Conservation (phyloP, 169 alveolate species). For the Theileria luwenshuni region DNA sequence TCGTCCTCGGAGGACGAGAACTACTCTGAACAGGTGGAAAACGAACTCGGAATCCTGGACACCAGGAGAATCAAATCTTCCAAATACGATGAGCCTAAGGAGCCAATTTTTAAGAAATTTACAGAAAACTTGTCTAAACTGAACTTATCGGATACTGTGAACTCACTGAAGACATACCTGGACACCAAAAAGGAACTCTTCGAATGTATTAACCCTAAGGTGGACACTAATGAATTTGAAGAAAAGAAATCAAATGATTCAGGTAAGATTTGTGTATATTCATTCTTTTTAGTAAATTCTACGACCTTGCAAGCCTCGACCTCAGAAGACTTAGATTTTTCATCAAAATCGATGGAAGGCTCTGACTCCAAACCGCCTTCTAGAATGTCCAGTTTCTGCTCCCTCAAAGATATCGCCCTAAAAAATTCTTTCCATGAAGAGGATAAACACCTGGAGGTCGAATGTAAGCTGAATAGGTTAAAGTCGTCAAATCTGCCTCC, state of each 20-base stretch:
- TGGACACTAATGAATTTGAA: neutral
- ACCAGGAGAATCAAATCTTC: neutral
- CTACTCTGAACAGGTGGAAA: conserved; percentile 1
- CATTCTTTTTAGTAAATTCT: no score
- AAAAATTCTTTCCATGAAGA: neutral
- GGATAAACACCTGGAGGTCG: neutral
- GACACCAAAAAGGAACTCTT: neutral
- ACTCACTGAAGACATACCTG: neutral
- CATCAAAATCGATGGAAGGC: neutral
- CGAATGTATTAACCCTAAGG: neutral
- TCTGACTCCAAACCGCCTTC: neutral
- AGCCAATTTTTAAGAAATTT: neutral
- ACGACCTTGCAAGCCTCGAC: no score
- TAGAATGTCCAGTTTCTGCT: no score
- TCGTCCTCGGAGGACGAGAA: neutral
- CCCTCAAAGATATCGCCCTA: no score
- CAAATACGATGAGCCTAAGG: neutral
- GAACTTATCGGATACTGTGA: neutral
- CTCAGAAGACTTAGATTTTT: no score
- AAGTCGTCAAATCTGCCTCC: no score
- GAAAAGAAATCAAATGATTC: neutral
- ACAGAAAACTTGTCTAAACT: conserved; percentile 1
- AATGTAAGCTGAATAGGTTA: no score
- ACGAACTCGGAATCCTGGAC: conserved; percentile 1
- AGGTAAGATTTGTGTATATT: neutral